These are phyloP conservation scores for Psilocybe cubensis DNA, from an alignment of 768 basidiomycete genomes.

Conservation along the genomic window DNA sequence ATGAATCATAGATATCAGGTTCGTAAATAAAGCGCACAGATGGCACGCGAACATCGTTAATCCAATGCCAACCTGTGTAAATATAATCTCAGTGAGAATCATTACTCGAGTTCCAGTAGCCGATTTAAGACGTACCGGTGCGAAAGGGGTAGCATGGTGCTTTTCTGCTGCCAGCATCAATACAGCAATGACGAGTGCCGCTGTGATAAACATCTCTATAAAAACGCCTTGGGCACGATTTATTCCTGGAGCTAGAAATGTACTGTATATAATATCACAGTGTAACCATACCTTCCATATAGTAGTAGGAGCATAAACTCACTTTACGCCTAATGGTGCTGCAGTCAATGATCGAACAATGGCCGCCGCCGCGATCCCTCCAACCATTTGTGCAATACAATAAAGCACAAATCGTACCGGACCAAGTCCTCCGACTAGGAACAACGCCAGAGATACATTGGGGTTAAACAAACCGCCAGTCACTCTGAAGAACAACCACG, in stretches of 20 bases:
- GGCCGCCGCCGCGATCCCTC: slow-evolving; percentile 62
- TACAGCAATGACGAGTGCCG: slow-evolving; percentile 61
- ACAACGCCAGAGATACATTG: slow-evolving; percentile 60
- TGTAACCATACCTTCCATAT: slow-evolving; percentile 10
- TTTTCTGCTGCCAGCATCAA: slow-evolving; percentile 78
- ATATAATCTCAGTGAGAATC: not conserved
- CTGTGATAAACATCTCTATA: slow-evolving; percentile 74
- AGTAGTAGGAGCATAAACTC: slow-evolving; percentile 14
- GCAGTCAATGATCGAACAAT: slow-evolving; percentile 59
- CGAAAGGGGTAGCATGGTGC: slow-evolving; percentile 65
- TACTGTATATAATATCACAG: slow-evolving; percentile 37
- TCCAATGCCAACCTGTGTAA: slow-evolving; percentile 59
- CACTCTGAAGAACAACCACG: slow-evolving; percentile 67
- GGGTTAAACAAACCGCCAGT: slow-evolving; percentile 74
- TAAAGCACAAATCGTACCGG: slow-evolving; percentile 63
- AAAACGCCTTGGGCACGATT: slow-evolving; percentile 64
- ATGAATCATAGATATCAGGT: not conserved
- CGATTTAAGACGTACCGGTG: slow-evolving; percentile 48
- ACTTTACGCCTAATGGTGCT: slow-evolving; percentile 60
- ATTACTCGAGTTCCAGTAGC: not conserved
- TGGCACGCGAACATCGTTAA: slow-evolving; percentile 67
- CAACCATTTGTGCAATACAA: slow-evolving; percentile 62
- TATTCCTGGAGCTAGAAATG: slow-evolving; percentile 45
- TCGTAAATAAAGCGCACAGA: slow-evolving; percentile 43
- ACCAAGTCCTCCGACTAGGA: slow-evolving; percentile 56